A percentile compares a stretch with the other conserved stretches of the same genome.
phyloP scores from a whole-genome alignment of 805 yeast species.

The Cyberlindnera xylosilytica region DNA sequence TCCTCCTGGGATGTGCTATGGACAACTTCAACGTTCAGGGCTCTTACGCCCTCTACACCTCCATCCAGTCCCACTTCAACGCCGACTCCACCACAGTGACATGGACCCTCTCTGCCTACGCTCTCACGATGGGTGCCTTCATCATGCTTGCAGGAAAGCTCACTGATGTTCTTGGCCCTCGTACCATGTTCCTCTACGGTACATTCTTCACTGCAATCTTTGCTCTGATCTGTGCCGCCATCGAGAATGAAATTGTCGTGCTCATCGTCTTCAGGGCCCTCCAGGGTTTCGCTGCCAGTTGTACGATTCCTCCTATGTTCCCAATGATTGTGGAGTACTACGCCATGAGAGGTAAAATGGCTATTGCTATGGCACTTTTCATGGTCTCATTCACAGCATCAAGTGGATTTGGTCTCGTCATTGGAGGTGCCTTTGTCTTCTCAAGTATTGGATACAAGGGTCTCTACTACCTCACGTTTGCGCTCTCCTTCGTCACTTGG shows the following conservation, averaged over 20 bases:
- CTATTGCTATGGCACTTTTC: constrained; percentile 27
- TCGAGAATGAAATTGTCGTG: constrained; percentile 31
- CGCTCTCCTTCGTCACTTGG: constrained; percentile 22
- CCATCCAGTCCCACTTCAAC: constrained; percentile 3
- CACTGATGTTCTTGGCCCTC: constrained; percentile 38
- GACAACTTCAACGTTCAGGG: constrained; percentile 12
- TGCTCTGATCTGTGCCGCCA: constrained; percentile 35
- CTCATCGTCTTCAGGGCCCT: constrained; percentile 41
- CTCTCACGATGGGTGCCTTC: constrained; percentile 40
- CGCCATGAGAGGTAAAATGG: constrained; percentile 26
- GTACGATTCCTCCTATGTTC: constrained; percentile 36
- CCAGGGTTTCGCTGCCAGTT: constrained; percentile 43
- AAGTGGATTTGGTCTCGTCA: constrained; percentile 35
- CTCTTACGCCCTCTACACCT: constrained; percentile 2
- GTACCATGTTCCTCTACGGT: constrained; percentile 22
- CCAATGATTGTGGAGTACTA: constrained; percentile 32
- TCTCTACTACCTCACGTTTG: constrained; percentile 37
- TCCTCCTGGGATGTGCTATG: constrained; percentile 2
- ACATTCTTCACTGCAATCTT: constrained; percentile 24
- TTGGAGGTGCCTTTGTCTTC: constrained; percentile 44
- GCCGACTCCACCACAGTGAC: constrained; percentile 28
- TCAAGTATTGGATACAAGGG: constrained; percentile 38
- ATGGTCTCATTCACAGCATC: constrained; percentile 29
- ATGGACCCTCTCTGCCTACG: constrained; percentile 43
- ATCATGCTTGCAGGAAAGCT: constrained; percentile 25